Conservation (phyloP, 345 rosid genomes). For the Eucalyptus dawsonii region DNA sequence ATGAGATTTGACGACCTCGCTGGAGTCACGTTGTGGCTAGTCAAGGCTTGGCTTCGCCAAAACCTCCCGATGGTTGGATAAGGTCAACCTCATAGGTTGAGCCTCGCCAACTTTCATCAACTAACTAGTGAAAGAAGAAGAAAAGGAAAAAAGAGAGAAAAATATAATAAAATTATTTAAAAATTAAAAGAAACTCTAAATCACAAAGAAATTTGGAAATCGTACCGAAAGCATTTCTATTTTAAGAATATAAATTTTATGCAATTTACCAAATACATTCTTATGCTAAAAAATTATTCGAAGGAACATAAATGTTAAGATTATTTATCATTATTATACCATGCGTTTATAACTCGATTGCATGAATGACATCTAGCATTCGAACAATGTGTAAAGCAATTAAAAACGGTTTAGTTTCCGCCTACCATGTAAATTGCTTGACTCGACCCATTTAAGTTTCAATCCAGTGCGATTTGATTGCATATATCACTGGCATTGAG, state of each 20-base stretch:
- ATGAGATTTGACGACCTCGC: too few relatives aligned
- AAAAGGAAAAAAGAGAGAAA: too few relatives aligned
- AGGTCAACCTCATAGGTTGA: too few relatives aligned
- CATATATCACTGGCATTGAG: neutral
- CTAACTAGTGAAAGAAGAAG: too few relatives aligned
- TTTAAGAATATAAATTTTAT: fast-evolving
- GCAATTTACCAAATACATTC: fast-evolving
- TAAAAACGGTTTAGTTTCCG: fast-evolving
- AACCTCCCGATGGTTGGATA: too few relatives aligned
- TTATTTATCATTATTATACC: neutral
- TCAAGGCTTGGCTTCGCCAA: too few relatives aligned
- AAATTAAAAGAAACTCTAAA: too few relatives aligned
- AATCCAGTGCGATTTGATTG: fast-evolving
- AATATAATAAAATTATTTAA: too few relatives aligned
- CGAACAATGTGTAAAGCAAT: fast-evolving
- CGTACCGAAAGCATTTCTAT: fast-evolving
- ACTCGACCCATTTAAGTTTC: neutral
- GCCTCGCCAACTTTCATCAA: too few relatives aligned
- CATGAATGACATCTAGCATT: fast-evolving
- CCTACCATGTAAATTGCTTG: neutral
- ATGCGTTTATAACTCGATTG: fast-evolving
- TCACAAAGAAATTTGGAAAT: too few relatives aligned
- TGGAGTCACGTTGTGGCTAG: fast-evolving
- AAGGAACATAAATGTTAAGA: fast-evolving
- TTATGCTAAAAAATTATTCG: fast-evolving